phyloP scores from a whole-genome alignment of 331 rosid species.

The Malus hybrid region DNA sequence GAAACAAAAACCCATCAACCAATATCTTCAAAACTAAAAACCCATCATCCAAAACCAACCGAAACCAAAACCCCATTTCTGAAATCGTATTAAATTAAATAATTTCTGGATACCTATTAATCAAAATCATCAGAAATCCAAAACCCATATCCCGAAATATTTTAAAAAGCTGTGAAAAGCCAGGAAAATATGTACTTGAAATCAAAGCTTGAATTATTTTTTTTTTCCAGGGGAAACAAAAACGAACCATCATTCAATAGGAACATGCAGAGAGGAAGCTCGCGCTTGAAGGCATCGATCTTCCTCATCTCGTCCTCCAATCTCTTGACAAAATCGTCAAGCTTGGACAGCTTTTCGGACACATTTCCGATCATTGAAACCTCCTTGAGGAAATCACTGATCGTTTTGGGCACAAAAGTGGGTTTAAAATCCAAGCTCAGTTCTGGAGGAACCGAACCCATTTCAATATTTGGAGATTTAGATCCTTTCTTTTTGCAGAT shows the following conservation, averaged over 20 bases:
- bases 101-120: not conserved
- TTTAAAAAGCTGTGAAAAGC: not conserved
- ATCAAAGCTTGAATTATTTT: not conserved
- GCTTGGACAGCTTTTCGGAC: constrained; percentile 37
- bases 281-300: constrained; percentile 94
- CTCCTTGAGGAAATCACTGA: constrained; percentile 58
- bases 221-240: not conserved
- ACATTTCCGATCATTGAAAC: constrained; percentile 35
- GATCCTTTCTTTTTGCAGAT: constrained; percentile 12
- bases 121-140: not conserved
- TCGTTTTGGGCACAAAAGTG: constrained; percentile 58
- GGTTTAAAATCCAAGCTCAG: constrained; percentile 77
- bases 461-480: constrained; percentile 14
- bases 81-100: not conserved
- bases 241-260: constrained; percentile 74
- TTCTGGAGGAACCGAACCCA: constrained; percentile 78
- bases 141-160: constrained; percentile 1
- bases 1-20: not conserved
- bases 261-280: constrained; percentile 89
- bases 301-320: constrained; percentile 79
- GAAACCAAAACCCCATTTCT: constrained; percentile 5
- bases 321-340: constrained; percentile 45
- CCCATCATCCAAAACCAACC: not conserved
- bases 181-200: not conserved
- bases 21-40: not conserved